Percentiles rank a stretch among this genome's conserved stretches.
These are phyloP conservation scores for Scheffersomyces insectosa DNA, from an alignment of 1,139 yeast species.

Conservation along the genomic window DNA sequence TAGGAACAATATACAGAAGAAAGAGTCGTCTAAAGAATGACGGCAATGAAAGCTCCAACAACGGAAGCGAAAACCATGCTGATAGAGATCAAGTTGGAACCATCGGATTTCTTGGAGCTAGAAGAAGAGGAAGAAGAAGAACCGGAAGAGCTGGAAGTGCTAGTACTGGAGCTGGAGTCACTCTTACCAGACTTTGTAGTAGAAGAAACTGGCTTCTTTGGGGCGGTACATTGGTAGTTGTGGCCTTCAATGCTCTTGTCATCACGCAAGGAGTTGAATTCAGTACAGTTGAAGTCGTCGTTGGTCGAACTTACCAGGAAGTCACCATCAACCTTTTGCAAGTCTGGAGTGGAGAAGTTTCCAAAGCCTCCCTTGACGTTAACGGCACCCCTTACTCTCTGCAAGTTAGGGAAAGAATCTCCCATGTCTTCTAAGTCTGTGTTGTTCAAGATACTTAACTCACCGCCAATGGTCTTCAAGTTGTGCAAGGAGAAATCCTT, in stretches of 20 bases:
- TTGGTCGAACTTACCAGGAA: slow-evolving; percentile 38
- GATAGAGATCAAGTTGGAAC: slow-evolving; percentile 14
- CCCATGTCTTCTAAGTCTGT: slow-evolving; percentile 38
- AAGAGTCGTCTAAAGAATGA: slow-evolving; percentile 14
- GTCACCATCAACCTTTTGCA: slow-evolving; percentile 46
- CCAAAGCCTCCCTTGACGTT: slow-evolving; percentile 40
- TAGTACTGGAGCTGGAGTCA: slow-evolving; percentile 12
- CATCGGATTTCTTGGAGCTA: slow-evolving; percentile 21
- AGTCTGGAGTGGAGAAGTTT: slow-evolving; percentile 40
- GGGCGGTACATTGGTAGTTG: slow-evolving; percentile 46
- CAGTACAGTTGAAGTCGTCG: slow-evolving; percentile 41
- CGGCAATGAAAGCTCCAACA: slow-evolving; percentile 22
- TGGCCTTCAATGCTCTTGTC: slow-evolving; percentile 44
- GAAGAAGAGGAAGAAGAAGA: slow-evolving; percentile 15
- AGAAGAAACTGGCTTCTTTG: slow-evolving; percentile 17
- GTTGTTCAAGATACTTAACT: slow-evolving; percentile 45
- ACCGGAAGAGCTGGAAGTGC: slow-evolving; percentile 14
- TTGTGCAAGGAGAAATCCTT: slow-evolving; percentile 27
- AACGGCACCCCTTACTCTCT: slow-evolving; percentile 45
- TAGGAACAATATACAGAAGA: neutral
- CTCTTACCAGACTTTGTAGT: slow-evolving; percentile 11
- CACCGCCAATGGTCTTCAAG: slow-evolving; percentile 44
- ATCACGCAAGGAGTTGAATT: slow-evolving; percentile 33
- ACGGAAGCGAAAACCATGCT: slow-evolving; percentile 17
- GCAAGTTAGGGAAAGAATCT: slow-evolving; percentile 30